Percentiles rank a stretch among this genome's conserved stretches.
Conservation (phyloP, 345 rosid species). For the Rhizophora mangle region DNA sequence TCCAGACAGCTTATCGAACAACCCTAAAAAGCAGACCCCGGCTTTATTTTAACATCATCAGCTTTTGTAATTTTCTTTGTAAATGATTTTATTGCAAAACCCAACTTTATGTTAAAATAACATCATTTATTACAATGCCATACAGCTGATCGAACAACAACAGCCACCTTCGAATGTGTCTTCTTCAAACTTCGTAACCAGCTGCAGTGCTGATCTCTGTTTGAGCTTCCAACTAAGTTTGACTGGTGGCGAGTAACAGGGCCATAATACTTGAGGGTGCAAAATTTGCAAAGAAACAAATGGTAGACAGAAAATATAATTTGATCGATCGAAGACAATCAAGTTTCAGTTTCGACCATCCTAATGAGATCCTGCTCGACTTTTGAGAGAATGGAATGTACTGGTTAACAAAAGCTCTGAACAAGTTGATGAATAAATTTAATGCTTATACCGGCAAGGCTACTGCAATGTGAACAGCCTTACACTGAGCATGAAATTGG, state of each 20-base stretch:
- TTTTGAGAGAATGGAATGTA: not conserved
- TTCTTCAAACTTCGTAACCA: conserved; percentile 13
- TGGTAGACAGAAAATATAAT: conserved; percentile 14
- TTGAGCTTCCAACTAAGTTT: not conserved
- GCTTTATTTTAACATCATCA: not conserved
- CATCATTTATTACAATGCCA: conserved; percentile 2
- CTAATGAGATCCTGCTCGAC: not conserved
- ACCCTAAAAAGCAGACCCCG: not conserved
- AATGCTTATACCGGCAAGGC: conserved; percentile 12
- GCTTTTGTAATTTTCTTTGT: no score
- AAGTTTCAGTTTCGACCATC: conserved; percentile 15
- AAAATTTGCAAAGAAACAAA: not conserved
- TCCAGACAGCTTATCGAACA: no score
- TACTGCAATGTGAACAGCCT: not conserved
- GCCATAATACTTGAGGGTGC: conserved; percentile 13
- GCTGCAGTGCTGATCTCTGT: conserved; percentile 10
- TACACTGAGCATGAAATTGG: not conserved
- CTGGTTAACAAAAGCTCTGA: conserved; percentile 16
- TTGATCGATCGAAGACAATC: conserved; percentile 10
- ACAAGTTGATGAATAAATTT: conserved; percentile 25
- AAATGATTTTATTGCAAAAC: no score
- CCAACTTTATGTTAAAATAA: not conserved
- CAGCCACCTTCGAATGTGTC: not conserved
- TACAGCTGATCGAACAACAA: not conserved
- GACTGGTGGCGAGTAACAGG: conserved; percentile 6